Base-by-base conservation (phyloP, 495 filamentous ascomycete genomes). In the Daldinia loculata region DNA sequence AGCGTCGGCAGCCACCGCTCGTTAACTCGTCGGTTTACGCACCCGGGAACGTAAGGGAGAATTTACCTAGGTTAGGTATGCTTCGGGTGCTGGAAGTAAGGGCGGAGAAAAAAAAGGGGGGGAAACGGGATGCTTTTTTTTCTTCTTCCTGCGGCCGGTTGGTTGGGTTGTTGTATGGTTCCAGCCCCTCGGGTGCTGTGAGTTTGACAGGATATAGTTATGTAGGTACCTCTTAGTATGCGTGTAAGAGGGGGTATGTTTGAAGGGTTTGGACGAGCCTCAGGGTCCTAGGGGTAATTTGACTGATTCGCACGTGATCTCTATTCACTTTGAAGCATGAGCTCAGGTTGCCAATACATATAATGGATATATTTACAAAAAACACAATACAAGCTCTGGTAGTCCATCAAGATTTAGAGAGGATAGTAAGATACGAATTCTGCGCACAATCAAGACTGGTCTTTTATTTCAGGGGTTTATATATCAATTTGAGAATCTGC, bases 401-500 rank as follows among this genome's bases (percentile, higher is more conserved):
- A 22, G 19, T 24, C 19, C 19, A 8, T 2, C 0, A 4, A 5
- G 3, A 4, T 48, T 5, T 24, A 48, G 6, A 12, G 3, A 19
- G 17, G 43, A 12, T 48, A 24, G 17, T 8, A 24, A 24, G 43
- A 58, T 63, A 22, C 34, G 34, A 29, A 30, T 53, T 48, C 43
- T 48, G 43, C 43, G 43, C 30, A 34, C 68, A 68, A 50, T 68
- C 51, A 50, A 72, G 63, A 68, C 65, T 72, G 60, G 60, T 68
- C 64, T 68, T 72, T 30, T 64, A 63, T 64, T 72, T 63, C 63
- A 39, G 64, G 63, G 69, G 59, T 53, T 50, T 72, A 65, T 72
- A 63, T 65, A 52, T 72, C 64, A 72, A 72, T 56, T 63, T 72
- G 61, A 61, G 65, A 65, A 68, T 72, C 65, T 68, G 65, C 30